Base-by-base conservation (phyloP, 192 early-diverging fungal genomes). In the Linnemannia zychae region DNA sequence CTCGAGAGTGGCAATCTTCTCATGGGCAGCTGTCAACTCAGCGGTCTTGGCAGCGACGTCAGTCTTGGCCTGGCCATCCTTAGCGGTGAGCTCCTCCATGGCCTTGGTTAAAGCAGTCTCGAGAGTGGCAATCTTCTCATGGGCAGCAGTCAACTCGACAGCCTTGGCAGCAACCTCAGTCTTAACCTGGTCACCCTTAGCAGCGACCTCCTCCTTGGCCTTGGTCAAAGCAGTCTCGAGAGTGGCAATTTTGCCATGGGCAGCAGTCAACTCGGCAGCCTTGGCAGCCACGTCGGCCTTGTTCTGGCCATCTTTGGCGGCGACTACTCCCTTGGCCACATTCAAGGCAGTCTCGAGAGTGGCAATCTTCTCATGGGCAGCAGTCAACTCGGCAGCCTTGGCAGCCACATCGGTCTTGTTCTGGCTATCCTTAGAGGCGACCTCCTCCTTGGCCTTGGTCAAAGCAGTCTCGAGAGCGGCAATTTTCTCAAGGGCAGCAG, bases 391-490 rank as follows among this genome's bases (percentile, higher is more conserved):
- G n/a, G n/a, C n/a, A n/a, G n/a, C n/a, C n/a, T n/a, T n/a, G n/a
- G n/a, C n/a, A n/a, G n/a, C n/a, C n/a, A n/a, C n/a, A n/a, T n/a
- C n/a, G n/a, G n/a, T n/a, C 69, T 18, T 6, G 28, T 75, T 63
- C 65, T 84, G 52, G 31, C 67, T 66, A 34, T 72, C 36, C 2
- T 53, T 63, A 28, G 48, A 15, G 1, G 16, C 48, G n/a, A 74
- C 36, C 48, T 82, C 71, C 18, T 57, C 31, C 75, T 82, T 75
- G 22, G 71, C 57, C 40, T 71, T 72, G 16, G 20, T 66, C 57
- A 82, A 50, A 34, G 71, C 80, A 7, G 38, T 31, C 53, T 71
- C 52, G 5, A 31, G n/a, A 33, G 67, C 37, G 20, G 66, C 57
- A 4, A 80, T 28, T 67, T 80, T 72, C 40, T 65, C 36, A 28